phyloP scores from a whole-genome alignment of 441 rosid genomes.

The Populus hybrid region DNA sequence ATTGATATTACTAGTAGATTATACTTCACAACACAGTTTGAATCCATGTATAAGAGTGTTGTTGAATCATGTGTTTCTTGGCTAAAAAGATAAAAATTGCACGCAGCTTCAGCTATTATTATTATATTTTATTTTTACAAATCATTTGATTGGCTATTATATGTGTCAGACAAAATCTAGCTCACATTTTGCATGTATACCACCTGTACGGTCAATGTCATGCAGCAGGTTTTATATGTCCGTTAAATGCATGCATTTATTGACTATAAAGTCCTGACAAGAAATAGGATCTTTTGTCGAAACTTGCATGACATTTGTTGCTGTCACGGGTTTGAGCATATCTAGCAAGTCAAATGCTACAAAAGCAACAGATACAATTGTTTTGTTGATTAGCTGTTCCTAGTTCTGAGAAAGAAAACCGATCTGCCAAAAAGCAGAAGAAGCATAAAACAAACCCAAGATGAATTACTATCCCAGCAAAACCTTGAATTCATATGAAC shows the following conservation, averaged over 20 bases:
- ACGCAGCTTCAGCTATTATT: not conserved
- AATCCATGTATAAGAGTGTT: not conserved
- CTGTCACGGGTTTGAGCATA: too few species aligned
- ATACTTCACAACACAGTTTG: not conserved
- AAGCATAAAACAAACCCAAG: too few species aligned
- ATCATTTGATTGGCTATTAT: not conserved
- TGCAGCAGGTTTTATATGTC: not conserved
- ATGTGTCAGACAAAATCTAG: not conserved
- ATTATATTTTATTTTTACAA: not conserved
- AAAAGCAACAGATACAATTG: too few species aligned
- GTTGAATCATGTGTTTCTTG: not conserved
- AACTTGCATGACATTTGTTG: too few species aligned
- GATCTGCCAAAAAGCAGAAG: too few species aligned
- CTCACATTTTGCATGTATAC: constrained; percentile 17
- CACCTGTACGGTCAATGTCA: constrained; percentile 12
- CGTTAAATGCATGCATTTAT: not conserved
- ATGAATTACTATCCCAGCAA: too few species aligned
- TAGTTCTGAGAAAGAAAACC: too few species aligned
- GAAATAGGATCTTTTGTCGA: too few species aligned
- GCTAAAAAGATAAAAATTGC: not conserved
- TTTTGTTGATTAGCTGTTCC: too few species aligned
- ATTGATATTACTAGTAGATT: too few species aligned
- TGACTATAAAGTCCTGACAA: not conserved
- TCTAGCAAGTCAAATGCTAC: too few species aligned
- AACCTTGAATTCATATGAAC: too few species aligned